Base-by-base conservation (phyloP, 1,284 basidiomycete species). In the Microbotryum lychnidis-dioicae region DNA sequence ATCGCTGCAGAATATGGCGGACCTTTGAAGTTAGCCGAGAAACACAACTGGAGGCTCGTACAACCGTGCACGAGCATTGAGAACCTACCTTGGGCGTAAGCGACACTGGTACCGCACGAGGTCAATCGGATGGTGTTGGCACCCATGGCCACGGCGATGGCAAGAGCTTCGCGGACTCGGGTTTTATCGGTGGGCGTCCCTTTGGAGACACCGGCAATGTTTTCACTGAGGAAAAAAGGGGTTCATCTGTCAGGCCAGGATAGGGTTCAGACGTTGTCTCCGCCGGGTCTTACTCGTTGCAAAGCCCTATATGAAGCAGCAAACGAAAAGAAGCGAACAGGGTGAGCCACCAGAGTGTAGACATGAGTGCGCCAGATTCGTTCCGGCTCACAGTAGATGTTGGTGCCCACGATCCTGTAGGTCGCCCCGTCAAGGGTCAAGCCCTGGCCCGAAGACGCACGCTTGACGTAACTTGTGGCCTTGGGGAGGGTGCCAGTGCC, bases 111-210 rank as follows among this genome's bases (percentile, higher is more conserved):
- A 12, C 61, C 61, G 56, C 64, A 66, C 1, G 61, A 50, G 14
- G 29, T 51, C 3, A 56, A 42, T 47, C 64, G 44, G 23, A 59
- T 54, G 20, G 65, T 64, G 44, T 58, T 66, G 16, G 62, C 58
- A 21, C 65, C 65, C 65, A 66, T 66, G 3, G 65, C 65, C 16
- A 64, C 65, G 0, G 65, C 62, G 16, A 66, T 66, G 2, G 65
- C 62, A 18, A 66, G 48, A 6, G 62, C 62, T 12, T 66, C 65
- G 12, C 65, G 62, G 1, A 66, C 56, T 14, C 62, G 61, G 4
- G 50, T 55, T 52, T 68, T 68, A 60, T 62, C 62, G 7, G 67
- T 64, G n/a, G 53, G 57, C 12, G 50, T 25, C 1, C 60, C 64
- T 1, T 56, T 12, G 0, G 66, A 61, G 0, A 45, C 49, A 47